These are phyloP conservation scores for Musa balbisiana DNA, from an alignment of 202 grass and related monocot species.

Conservation along the genomic window DNA sequence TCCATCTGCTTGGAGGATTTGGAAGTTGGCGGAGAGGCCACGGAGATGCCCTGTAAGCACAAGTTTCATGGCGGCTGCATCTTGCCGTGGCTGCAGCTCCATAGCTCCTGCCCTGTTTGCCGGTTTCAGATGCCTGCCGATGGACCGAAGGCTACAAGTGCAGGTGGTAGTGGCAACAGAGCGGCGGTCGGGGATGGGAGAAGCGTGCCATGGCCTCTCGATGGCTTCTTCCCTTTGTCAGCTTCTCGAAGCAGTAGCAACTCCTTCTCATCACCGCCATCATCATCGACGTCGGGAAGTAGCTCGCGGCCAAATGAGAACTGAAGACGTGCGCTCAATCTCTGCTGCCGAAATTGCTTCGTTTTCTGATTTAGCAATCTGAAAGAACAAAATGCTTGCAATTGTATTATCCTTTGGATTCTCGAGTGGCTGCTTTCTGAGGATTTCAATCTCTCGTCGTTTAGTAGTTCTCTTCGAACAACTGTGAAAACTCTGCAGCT, in stretches of 20 bases:
- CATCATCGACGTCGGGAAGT: neutral
- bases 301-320: neutral
- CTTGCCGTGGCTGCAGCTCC: conserved; percentile 65
- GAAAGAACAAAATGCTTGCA: no score
- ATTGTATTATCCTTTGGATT: no score
- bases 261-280: neutral
- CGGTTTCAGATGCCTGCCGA: conserved; percentile 67
- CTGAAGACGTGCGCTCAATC: neutral
- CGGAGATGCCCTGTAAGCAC: conserved; percentile 84
- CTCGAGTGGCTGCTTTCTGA: no score
- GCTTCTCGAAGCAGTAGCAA: neutral
- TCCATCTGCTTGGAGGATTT: conserved; percentile 76
- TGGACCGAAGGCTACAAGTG: conserved; percentile 14
- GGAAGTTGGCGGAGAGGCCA: conserved; percentile 44
- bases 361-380: no score
- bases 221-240: neutral
- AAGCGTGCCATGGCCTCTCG: neutral
- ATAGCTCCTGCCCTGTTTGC: conserved; percentile 85
- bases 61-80: conserved; percentile 62
- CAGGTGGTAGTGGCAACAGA: no score
- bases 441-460: no score
- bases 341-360: neutral
- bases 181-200: no score
- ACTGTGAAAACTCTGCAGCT: no score
- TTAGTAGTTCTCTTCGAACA: no score